These are phyloP conservation scores for Clarireedia hainanense DNA, from an alignment of 2,329 filamentous ascomycete genomes.

Conservation along the genomic window DNA sequence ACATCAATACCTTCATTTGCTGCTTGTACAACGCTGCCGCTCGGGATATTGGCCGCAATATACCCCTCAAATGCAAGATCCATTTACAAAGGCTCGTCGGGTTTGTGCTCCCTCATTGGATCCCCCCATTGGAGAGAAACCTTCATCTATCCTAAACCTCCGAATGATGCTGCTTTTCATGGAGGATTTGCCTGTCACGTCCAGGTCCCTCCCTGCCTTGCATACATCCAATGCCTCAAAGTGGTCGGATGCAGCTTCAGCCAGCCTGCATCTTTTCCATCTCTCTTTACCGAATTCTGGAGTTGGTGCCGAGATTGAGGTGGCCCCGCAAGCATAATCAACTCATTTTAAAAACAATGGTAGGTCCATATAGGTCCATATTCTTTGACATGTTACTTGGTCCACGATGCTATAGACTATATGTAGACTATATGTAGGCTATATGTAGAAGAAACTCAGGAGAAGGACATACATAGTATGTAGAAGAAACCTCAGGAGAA, in stretches of 20 bases:
- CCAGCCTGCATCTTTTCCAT: background rate
- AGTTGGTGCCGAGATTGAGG: background rate
- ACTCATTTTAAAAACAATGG: background rate
- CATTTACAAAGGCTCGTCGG: background rate
- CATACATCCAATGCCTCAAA: slow-evolving; percentile 1
- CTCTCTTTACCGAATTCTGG: background rate
- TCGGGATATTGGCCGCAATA: background rate
- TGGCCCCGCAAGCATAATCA: background rate
- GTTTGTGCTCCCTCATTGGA: background rate
- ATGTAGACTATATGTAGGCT: no score
- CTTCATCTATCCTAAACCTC: background rate
- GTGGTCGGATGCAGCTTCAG: slow-evolving; percentile 3
- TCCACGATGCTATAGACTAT: background rate
- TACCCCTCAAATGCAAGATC: background rate
- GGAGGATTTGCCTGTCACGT: background rate
- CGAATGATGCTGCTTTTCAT: background rate
- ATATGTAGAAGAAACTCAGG: no score
- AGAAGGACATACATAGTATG: no score
- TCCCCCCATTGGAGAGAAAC: background rate
- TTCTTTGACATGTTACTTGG: background rate
- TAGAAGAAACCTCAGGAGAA: no score
- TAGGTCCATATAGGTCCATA: background rate
- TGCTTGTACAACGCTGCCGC: background rate
- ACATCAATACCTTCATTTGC: background rate
- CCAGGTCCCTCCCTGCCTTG: background rate